A percentile compares a stretch with the other conserved stretches of the same genome.
Conservation (phyloP, 2,329 filamentous ascomycete species). For the Diaporthe citrichinensis region DNA sequence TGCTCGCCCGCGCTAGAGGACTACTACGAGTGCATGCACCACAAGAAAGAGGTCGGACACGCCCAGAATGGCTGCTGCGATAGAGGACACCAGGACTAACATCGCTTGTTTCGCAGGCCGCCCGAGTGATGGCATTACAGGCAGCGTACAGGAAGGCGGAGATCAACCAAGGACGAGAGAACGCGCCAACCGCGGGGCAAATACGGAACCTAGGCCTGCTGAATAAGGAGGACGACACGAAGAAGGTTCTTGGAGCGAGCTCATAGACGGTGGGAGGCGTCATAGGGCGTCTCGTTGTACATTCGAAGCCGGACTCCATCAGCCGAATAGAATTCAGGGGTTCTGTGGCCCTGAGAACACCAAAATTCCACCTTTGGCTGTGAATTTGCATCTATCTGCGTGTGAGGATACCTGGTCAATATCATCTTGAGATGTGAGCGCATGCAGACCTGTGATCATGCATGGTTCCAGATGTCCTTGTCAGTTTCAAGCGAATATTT, state of each 20-base stretch:
- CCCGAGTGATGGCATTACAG: conserved; percentile 84
- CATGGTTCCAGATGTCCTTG: background rate
- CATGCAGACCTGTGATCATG: background rate
- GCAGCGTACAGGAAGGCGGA: conserved; percentile 86
- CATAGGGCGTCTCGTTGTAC: conserved; percentile 14
- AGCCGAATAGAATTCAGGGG: conserved; percentile 12
- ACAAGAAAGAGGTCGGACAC: conserved; percentile 92
- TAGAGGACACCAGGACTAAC: conserved; percentile 22
- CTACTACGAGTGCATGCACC: conserved; percentile 98
- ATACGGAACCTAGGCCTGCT: conserved; percentile 90
- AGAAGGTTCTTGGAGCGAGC: conserved; percentile 65
- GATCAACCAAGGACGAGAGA: conserved; percentile 81
- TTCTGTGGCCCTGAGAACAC: background rate
- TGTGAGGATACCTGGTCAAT: background rate
- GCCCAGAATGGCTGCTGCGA: background rate
- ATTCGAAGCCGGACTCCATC: background rate
- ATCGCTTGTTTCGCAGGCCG: conserved; percentile 68
- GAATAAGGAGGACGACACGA: conserved; percentile 85
- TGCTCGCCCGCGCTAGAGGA: conserved; percentile 90
- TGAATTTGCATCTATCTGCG: background rate
- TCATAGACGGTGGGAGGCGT: conserved; percentile 40
- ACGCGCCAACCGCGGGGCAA: conserved; percentile 85
- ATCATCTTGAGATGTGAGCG: background rate
- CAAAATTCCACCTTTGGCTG: background rate
- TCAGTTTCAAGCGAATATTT: background rate